These are phyloP conservation scores for Leccinum angustisporum DNA, from an alignment of 1,284 basidiomycete genomes.

Conservation along the genomic window DNA sequence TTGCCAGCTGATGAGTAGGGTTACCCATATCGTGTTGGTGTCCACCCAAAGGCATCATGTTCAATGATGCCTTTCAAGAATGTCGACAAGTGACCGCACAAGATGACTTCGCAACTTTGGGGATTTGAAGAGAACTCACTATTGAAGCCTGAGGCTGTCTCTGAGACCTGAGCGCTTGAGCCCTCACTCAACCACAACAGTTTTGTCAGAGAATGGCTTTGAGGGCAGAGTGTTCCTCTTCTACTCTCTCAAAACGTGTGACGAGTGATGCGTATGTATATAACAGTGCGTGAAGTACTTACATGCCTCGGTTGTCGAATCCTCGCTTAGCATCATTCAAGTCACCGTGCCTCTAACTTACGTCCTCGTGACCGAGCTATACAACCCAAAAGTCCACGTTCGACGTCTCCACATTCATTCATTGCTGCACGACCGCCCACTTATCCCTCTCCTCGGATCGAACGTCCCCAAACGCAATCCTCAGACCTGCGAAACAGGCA, in stretches of 20 bases:
- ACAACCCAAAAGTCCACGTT: not conserved
- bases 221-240: not conserved
- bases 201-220: not conserved
- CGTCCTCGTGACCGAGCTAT: too few relatives aligned
- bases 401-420: not conserved
- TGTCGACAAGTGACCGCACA: not conserved
- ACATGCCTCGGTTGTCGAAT: not conserved
- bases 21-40: too few relatives aligned
- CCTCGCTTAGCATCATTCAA: not conserved
- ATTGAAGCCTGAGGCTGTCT: too few relatives aligned
- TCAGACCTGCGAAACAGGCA: slow-evolving; percentile 74
- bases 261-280: not conserved
- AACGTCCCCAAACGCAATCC: slow-evolving; percentile 62
- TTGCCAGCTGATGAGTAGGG: not conserved
- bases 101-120: not conserved
- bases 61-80: too few relatives aligned
- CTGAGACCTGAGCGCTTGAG: not conserved
- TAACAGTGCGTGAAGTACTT: not conserved
- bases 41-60: too few relatives aligned
- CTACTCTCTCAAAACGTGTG: not conserved
- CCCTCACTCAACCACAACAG: not conserved
- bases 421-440: slow-evolving; percentile 34
- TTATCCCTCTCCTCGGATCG: slow-evolving; percentile 41
- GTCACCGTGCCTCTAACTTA: not conserved
- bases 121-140: not conserved